Conservation (phyloP, 2,329 filamentous ascomycete species). For the Celoporthe dispersa region DNA sequence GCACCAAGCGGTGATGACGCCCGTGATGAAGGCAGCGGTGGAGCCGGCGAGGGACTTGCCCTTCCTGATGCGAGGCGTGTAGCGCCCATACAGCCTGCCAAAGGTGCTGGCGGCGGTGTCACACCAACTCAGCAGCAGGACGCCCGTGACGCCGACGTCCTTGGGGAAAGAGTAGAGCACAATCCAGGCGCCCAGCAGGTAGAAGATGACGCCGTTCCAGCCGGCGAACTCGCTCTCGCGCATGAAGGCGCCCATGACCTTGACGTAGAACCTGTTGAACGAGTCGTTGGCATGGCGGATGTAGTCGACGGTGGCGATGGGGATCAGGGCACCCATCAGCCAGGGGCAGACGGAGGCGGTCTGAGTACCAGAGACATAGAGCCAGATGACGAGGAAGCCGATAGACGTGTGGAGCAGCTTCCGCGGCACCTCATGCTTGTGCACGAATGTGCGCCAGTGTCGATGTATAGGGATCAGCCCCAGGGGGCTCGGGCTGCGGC, state of each 20-base stretch:
- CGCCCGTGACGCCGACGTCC: constrained; percentile 86
- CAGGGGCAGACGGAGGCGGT: constrained; percentile 79
- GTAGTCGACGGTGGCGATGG: constrained; percentile 81
- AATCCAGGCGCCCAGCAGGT: constrained; percentile 86
- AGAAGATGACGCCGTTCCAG: constrained; percentile 97
- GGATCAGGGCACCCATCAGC: constrained; percentile 78
- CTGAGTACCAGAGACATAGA: constrained; percentile 82
- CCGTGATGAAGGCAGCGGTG: constrained; percentile 79
- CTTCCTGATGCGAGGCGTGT: constrained; percentile 81
- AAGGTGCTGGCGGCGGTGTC: constrained; percentile 97
- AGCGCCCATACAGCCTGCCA: constrained; percentile 84
- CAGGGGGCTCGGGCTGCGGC: constrained; percentile 87
- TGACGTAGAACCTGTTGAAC: constrained; percentile 88
- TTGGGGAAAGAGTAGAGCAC: constrained; percentile 89
- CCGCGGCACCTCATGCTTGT: constrained; percentile 95
- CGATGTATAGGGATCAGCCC: constrained; percentile 94
- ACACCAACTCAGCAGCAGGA: constrained; percentile 94
- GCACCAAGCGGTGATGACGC: constrained; percentile 78
- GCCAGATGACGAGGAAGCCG: constrained; percentile 86
- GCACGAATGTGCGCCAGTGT: constrained; percentile 88
- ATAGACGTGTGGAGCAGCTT: constrained; percentile 95
- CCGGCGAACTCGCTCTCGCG: constrained; percentile 92
- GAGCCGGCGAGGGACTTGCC: constrained; percentile 94
- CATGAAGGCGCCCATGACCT: constrained; percentile 86
- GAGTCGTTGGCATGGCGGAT: constrained; percentile 80